These are phyloP conservation scores for Tricholoma sp. DNA, from an alignment of 768 basidiomycete genomes.

Conservation along the genomic window DNA sequence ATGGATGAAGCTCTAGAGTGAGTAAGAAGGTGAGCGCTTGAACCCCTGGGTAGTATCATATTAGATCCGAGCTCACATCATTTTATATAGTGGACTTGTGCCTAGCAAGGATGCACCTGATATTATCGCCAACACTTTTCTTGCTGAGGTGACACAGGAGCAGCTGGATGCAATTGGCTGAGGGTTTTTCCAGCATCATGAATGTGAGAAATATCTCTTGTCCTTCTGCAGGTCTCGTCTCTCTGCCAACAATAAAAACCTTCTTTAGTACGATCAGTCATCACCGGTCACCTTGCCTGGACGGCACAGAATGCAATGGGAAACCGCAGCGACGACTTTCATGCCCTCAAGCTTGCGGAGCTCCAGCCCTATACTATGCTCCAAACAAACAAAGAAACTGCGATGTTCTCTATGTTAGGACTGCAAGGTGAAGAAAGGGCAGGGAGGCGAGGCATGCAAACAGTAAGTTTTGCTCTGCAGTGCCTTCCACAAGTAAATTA, in stretches of 20 bases:
- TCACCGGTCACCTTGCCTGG: background rate
- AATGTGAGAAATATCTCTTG: background rate
- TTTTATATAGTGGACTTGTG: background rate
- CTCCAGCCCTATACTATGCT: too few species aligned
- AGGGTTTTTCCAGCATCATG: background rate
- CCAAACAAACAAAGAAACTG: too few species aligned
- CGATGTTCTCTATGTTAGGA: conserved; percentile 17
- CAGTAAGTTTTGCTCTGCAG: conserved; percentile 21
- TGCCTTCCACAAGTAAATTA: background rate
- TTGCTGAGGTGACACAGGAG: too few species aligned
- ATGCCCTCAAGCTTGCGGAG: conserved; percentile 18
- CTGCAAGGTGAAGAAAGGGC: conserved; percentile 25
- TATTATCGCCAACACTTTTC: too few species aligned
- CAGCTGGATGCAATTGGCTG: too few species aligned
- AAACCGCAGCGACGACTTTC: conserved; percentile 27
- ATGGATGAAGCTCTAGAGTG: background rate
- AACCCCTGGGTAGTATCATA: background rate
- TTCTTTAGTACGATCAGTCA: background rate
- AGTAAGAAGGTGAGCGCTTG: background rate
- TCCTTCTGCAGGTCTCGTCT: background rate
- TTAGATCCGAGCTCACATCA: background rate
- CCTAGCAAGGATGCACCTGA: too few species aligned
- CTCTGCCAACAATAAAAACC: background rate
- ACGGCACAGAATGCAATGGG: conserved; percentile 12
- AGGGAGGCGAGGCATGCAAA: too few species aligned